Base-by-base conservation (phyloP, 208 protist species). In the Kentomonas sorsogonicus region DNA sequence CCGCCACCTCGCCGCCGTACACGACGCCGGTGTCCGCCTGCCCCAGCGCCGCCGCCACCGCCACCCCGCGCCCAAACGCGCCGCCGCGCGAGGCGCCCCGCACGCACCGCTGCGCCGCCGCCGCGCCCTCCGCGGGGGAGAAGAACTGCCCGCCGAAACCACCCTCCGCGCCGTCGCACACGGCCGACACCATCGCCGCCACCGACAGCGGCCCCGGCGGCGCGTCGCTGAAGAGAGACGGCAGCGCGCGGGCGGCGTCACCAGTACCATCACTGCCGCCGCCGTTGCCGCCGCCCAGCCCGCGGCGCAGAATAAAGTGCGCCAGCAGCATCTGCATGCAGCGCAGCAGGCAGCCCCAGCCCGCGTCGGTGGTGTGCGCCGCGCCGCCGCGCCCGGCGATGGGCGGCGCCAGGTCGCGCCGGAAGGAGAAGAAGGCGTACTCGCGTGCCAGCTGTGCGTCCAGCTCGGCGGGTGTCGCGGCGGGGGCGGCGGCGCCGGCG, bases 331-430 rank as follows among this genome's bases (percentile, higher is more conserved):
- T 94, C 70, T 94, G 86, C 13, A 76, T 69, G 3, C 78, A 68
- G 22, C 86, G 86, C 25, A 78, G 66, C 18, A 94, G 69, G 50
- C 86, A 94, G 40, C 86, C 86, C 86, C 86, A 94, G 22, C 86
- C 86, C 31, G 74, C 69, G 52, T 94, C 86, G 0, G 78, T 76
- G 36, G 66, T 51, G 11, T 82, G 39, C 23, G 51, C 56, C 15
- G 11, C 25, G 6, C 31, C 27, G 13, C 63, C 63, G n/a, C n/a
- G n/a, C 16, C 55, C 26, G n/a, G 64, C 46, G 13, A 53, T 59
- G 7, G 87, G 73, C 2, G 63, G 62, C 39, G 74, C 69, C 53
- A 91, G 91, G 44, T 66, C 58, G n/a, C 57, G 66, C 34, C 86
- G 79, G 56, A 91, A 94, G 0, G 86, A 89, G 45, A 91, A 83